A percentile compares a stretch with the other conserved stretches of the same genome.
Conservation (phyloP, 805 yeast genomes). For the Yamadazyma sp. region DNA sequence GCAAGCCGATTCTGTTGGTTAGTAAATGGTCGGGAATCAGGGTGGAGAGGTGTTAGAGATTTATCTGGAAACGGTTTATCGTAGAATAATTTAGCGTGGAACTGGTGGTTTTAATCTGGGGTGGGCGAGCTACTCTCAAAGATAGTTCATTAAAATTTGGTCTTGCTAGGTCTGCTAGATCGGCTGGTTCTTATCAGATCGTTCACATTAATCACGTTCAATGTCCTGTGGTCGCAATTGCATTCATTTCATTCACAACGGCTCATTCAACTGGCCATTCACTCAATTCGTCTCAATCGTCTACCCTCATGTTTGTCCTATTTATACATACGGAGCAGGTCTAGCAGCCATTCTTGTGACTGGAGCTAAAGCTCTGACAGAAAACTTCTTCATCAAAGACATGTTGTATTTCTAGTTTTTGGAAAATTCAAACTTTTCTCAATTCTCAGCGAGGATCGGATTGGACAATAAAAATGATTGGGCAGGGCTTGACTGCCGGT, state of each 20-base stretch:
- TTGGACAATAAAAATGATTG: conserved; percentile 30
- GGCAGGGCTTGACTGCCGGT: conserved; percentile 30
- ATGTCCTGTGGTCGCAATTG: too few relatives aligned
- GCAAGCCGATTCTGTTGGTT: conserved; percentile 56
- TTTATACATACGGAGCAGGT: conserved; percentile 47
- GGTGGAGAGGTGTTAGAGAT: background rate
- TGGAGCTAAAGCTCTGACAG: conserved; percentile 44
- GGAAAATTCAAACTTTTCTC: conserved; percentile 12
- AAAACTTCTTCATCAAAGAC: conserved; percentile 46
- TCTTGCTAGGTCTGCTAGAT: too few relatives aligned
- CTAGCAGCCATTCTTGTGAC: conserved; percentile 39
- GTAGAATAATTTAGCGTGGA: background rate
- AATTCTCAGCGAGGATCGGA: conserved; percentile 25
- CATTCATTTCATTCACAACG: too few relatives aligned
- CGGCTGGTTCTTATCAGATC: too few relatives aligned
- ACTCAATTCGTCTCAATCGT: too few relatives aligned
- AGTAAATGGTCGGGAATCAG: conserved; percentile 22
- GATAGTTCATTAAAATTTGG: too few relatives aligned
- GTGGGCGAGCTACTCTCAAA: too few relatives aligned
- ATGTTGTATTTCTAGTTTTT: conserved; percentile 17
- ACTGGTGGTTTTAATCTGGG: background rate
- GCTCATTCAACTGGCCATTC: too few relatives aligned
- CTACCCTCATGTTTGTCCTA: too few relatives aligned
- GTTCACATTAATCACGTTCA: too few relatives aligned
- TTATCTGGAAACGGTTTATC: too few relatives aligned